A percentile compares a stretch with the other conserved stretches of the same genome.
These are phyloP conservation scores for Maudiozyma saulgeensis DNA, from an alignment of 805 yeast genomes.

Conservation along the genomic window DNA sequence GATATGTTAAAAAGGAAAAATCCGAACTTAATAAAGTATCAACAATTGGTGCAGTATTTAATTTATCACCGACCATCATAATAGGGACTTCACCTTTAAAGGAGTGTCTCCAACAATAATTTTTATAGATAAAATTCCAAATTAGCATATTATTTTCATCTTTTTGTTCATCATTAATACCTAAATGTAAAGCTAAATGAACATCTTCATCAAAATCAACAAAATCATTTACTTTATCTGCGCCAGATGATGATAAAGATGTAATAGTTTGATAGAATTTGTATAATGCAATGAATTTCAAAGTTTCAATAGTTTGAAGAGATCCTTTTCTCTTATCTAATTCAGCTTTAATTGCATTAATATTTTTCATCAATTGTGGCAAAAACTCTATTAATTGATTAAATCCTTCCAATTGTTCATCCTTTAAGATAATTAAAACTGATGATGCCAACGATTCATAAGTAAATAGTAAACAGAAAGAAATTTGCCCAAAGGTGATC, in stretches of 20 bases:
- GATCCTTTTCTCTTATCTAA: constrained; percentile 12
- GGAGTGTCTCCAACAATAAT: constrained; percentile 24
- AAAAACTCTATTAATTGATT: constrained; percentile 9
- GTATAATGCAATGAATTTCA: constrained; percentile 16
- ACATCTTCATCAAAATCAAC: constrained; percentile 24
- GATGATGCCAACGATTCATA: constrained; percentile 23
- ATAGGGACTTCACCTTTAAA: constrained; percentile 23
- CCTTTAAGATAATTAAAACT: constrained; percentile 22
- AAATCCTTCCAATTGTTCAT: constrained; percentile 14
- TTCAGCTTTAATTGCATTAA: constrained; percentile 13
- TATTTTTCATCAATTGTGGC: constrained; percentile 10
- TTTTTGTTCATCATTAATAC: constrained; percentile 22
- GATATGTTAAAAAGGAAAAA: constrained; percentile 12
- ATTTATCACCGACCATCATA: constrained; percentile 5
- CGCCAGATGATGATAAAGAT: constrained; percentile 4
- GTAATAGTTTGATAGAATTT: constrained; percentile 13
- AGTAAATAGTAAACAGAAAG: constrained; percentile 17
- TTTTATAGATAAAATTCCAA: constrained; percentile 25
- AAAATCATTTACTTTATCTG: constrained; percentile 5
- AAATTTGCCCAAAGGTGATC: constrained; percentile 13
- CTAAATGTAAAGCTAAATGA: constrained; percentile 18
- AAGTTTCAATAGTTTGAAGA: constrained; percentile 11
- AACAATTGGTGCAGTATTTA: constrained; percentile 16
- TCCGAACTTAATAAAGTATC: constrained; percentile 21
- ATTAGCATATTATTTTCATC: constrained; percentile 12